Base-by-base conservation (phyloP, 768 basidiomycete genomes). In the Agaricus blazei region DNA sequence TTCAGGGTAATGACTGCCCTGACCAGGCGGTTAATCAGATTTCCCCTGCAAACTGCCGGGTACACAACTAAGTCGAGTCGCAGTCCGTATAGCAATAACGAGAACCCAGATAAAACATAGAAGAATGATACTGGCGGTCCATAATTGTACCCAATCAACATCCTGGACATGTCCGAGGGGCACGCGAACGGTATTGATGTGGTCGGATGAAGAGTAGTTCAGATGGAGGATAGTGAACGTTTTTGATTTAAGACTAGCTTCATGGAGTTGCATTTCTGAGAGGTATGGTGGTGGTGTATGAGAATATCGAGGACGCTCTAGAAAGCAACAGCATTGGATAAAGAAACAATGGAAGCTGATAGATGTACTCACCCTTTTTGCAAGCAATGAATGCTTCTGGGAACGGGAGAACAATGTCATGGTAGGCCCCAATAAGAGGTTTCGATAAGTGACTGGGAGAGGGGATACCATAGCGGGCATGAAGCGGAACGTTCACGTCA, bases 331-430 rank as follows among this genome's bases (percentile, higher is more conserved):
- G 9, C 36, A 29, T 11, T 48, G 47, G 48, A 40, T 11, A 41
- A 19, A 19, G 11, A 28, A 14, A 15, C 14, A 19, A 19, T 9
- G 7, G 36, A 24, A 24, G 11, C 7, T 26, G 12, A 42, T 5
- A 19, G 28, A 24, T 12, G 47, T 41, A 14, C 46, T 19, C 38
- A 55, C 54, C 47, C 4, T 11, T 29, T 37, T 40, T 38, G 29
- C 54, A 55, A 7, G 54, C 38, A 11, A 55, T 41, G 15, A 55
- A 55, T n/a, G 54, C 54, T 3, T 41, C 28, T 23, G 54, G 54
- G 9, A 4, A 14, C 12, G 29, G 47, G 14, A 55, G 28, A 3
- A 19, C 27, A 4, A 48, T 9, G 6, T 9, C 19, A 2, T 48
- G 27, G 40, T 55, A 55, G 19, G 24, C 48, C n/a, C 47, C 40